Evolutionary conservation across 257 asterid genomes (phyloP), one percentile per base, ranked within the genome.

Genomic region (Solanum virginianum): DNA sequence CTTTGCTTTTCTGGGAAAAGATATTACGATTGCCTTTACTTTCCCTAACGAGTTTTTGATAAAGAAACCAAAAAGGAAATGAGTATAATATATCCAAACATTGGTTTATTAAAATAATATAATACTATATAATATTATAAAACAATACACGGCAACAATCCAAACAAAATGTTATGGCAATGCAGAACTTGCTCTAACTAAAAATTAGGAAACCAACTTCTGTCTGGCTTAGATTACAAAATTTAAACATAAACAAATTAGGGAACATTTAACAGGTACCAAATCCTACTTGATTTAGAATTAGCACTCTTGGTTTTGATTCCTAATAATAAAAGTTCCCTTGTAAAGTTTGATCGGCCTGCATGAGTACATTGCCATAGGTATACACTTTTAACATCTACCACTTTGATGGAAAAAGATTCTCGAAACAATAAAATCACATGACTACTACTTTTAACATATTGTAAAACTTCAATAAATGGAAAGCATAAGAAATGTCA

Each of bases 401-500:
- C 9, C 47, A 43, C 9, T 43, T 43, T 8, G 47, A 43, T 8
- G 47, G 47, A 43, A 43, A 43, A 43, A 43, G 47, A 43, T 43
- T 43, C 47, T 43, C 9, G 10, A 43, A 43, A 43, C 47, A 6
- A 43, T 43, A 43, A 43, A 7, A 43, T 6, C 47, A 43, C 9
- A 43, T 43, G 47, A 8, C 47, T 43, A 6, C 47, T 43, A 43
- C 47, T 18, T 22, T 74, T 47, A 75, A 75, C 43, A 24, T 75
- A 15, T 49, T 49, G 69, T 62, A 60, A 32, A 54, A 84, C 89
- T 75, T 59, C 26, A 60, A 43, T 69, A 56, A 60, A 36, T 16
- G 75, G 56, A 81, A 2, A 47, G 41, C 54, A 29, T 26, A 2
- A 71, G 57, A 63, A 66, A 75, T 4, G 80, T 96, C 91, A 96